Base-by-base conservation (phyloP, 192 early-diverging fungal species). In the Radiomyces spectabilis region DNA sequence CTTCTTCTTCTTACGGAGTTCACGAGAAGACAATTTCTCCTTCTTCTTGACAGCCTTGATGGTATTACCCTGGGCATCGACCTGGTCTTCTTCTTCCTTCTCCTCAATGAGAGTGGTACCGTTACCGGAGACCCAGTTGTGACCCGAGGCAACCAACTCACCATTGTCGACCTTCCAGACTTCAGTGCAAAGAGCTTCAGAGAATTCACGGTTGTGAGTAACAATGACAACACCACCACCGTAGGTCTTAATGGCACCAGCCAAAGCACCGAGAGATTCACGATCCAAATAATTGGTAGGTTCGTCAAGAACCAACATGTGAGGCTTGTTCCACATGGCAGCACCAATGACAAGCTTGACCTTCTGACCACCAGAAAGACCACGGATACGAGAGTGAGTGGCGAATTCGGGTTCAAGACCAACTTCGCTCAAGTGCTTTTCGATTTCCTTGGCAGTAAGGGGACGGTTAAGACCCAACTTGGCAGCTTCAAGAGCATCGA, bases 251-350 rank as follows among this genome's bases (percentile, higher is more conserved):
- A 89, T 87, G 63, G 87, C 87, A 61, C 60, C 65, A 49, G 85
- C 85, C 60, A 90, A 75, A 33, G 72, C 79, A 50, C 76, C 79
- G 33, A 81, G 63, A 41, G 79, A 76, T 41, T 81, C 79, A 42
- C 75, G 79, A 76, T 82, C 74, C 69, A 82, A 73, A 54, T 76
- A 85, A 61, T 77, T 80, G 45, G 85, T 94, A 52, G 92, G 92
- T 76, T 91, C 88, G 68, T 94, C 92, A 51, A 94, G 77, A 54
- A 94, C 80, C 62, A 94, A 83, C 63, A 92, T 85, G 68, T 94
- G 92, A 45, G 94, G 94, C 64, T 84, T 79, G 65, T 85, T 83
- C 86, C 88, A 89, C 77, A 91, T 78, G 42, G 88, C 86, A 56
- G 84, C 86, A 42, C 79, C 86, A 65, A 91, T 77, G 30, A 91